A percentile compares a stretch with the other conserved stretches of the same genome.
These are phyloP conservation scores for Aurantiochytrium sp. DNA, from an alignment of 108 stramenopile genomes.

Conservation along the genomic window DNA sequence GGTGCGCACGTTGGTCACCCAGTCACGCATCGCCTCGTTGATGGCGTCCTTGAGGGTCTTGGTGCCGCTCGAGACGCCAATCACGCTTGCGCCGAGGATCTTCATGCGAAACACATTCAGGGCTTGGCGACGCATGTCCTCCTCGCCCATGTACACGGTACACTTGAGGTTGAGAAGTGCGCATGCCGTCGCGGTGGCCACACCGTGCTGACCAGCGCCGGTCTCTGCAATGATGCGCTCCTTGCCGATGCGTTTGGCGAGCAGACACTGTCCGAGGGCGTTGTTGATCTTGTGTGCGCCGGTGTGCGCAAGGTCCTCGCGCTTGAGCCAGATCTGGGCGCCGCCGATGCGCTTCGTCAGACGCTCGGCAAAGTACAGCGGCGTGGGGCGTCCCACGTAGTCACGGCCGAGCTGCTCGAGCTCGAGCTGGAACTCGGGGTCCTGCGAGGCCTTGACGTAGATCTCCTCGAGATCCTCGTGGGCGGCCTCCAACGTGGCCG, in stretches of 20 bases:
- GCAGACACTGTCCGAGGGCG: slow-evolving; percentile 86
- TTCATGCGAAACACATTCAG: slow-evolving; percentile 96
- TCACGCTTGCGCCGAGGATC: slow-evolving; percentile 85
- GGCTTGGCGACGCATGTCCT: slow-evolving; percentile 83
- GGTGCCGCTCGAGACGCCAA: slow-evolving; percentile 78
- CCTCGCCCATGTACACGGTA: slow-evolving; percentile 93
- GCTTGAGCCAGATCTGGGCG: slow-evolving; percentile 87
- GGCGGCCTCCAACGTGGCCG: slow-evolving; percentile 88
- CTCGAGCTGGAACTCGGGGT: slow-evolving; percentile 84
- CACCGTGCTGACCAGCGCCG: slow-evolving; percentile 93
- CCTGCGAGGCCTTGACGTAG: slow-evolving; percentile 71
- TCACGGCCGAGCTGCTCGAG: slow-evolving; percentile 40
- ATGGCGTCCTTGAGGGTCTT: slow-evolving; percentile 89
- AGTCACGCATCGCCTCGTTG: slow-evolving; percentile 96
- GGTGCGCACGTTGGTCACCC: slow-evolving; percentile 88
- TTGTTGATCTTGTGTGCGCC: slow-evolving; percentile 98
- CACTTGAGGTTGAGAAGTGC: slow-evolving; percentile 87
- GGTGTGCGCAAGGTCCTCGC: slow-evolving; percentile 91
- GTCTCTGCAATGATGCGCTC: slow-evolving; percentile 94
- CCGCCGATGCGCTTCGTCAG: slow-evolving; percentile 78
- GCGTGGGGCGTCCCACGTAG: slow-evolving; percentile 57
- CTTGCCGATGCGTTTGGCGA: slow-evolving; percentile 89
- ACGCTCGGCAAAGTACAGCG: slow-evolving; percentile 81
- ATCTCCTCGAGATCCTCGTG: slow-evolving; percentile 83
- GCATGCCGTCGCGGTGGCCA: slow-evolving; percentile 92